Base-by-base conservation (phyloP, 1,139 yeast genomes). In the Candida sp. region DNA sequence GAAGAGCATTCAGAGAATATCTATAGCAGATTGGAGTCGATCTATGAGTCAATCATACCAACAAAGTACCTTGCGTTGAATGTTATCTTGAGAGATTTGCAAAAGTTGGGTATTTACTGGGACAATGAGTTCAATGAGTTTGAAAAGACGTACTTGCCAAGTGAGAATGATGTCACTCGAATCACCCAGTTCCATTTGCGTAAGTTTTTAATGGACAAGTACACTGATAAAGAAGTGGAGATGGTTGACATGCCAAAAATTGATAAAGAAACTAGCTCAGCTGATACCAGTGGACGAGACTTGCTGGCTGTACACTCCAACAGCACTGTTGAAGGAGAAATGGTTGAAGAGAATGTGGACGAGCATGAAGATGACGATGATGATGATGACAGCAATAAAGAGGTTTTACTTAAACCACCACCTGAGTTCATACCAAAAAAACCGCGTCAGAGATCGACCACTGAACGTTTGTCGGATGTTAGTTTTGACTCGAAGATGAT, bases 111-210 rank as follows among this genome's bases (percentile, higher is more conserved):
- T 4, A 93, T 91, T 26, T 80, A 76, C 45, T 96, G 99, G 99
- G 97, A 94, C 67, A 65, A 71, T 28, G 97, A 89, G 53, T 92
- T 96, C 63, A 80, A 83, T 43, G 90, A 85, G n/a, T 92, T 94
- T 69, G 98, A 90, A 56, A 80, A 80, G 49, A 78, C 77, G 30
- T 94, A 81, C 62, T 80, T 94, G 54, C 98, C 98, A 0, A 86
- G 96, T 12, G 99, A 96, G 67, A 90, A 88, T 63, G 99, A 96
- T 77, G 90, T 96, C 58, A 88, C 97, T 7, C 79, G 92, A 54
- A 89, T 94, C 44, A 93, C 99, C 2, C 90, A 97, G 9, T 88
- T 88, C 58, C 99, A 94, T 63, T 75, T 96, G 62, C 84, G 86
- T 54, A 90, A 86, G 59, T 79, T 92, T 50, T 86, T 94, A 60